Evolutionary conservation across 495 filamentous ascomycete species (phyloP), one percentile per base, ranked within the genome.

Genomic region (Xylaria cubensis): DNA sequence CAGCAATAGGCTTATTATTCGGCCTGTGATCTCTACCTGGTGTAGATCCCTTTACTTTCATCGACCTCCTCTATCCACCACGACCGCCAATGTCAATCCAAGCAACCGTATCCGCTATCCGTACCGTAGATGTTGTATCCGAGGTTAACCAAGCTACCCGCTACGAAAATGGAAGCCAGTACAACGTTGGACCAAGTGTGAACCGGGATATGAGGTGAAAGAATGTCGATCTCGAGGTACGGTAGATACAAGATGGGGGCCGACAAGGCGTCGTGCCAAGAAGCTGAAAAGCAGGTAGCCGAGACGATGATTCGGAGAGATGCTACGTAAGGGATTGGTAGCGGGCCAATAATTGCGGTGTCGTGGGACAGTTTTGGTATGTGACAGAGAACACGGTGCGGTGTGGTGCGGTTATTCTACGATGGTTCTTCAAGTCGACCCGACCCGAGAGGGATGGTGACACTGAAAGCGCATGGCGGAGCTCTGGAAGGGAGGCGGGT

Each of bases 341-440:
- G 61, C 46, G 65, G 67, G 55, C 36, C 42, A 48, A 48, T 59
- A 51, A 64, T 39, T 46, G 48, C 58, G 50, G 24, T 32, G 39
- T 46, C n/a, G 58, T 44, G 32, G 58, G 39, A 19, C 34, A 42
- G 42, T 1, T 48, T 24, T 62, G 44, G 64, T 46, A 50, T 17
- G 44, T 51, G 29, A 19, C 64, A 48, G 53, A 71, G 36, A 41
- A 70, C 19, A 36, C 62, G 64, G n/a, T 50, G 63, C 62, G 32
- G 53, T 42, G 63, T 56, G 24, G 53, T 56, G 26, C 53, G 53
- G 24, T 61, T 61, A 48, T 61, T 69, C 63, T 48, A 42, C 17
- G 64, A 64, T n/a, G 65, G 67, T 67, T 72, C 64, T 48, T 73
- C 69, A 69, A 77, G 65, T 67, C 69, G 69, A 74, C 70, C 73